Evolutionary conservation across 1,284 basidiomycete species (phyloP).

Genomic region (Rhizoctonia solani): DNA sequence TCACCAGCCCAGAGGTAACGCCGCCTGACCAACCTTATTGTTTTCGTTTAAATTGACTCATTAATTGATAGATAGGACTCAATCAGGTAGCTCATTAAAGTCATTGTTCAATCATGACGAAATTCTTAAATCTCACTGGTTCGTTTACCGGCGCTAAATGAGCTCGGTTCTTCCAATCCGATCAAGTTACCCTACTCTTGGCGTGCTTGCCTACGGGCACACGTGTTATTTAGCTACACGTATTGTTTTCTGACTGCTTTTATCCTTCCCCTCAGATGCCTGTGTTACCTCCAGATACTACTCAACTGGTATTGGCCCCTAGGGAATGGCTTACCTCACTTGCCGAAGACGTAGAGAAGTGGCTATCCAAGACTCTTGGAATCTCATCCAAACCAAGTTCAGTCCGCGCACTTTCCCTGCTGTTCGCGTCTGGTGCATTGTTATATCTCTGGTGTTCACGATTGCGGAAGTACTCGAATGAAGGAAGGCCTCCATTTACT

Average conservation of each 20-base stretch:
- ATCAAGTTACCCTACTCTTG: neutral
- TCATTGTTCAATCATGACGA: neutral
- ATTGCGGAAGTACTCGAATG: neutral
- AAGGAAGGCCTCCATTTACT: constrained; percentile 24
- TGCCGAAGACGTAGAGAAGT: neutral
- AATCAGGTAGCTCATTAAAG: too few species aligned
- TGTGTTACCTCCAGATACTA: neutral
- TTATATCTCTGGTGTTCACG: constrained; percentile 9
- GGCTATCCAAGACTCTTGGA: neutral
- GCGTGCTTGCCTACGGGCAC: too few species aligned
- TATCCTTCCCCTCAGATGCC: neutral
- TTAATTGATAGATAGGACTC: too few species aligned
- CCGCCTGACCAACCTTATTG: too few species aligned
- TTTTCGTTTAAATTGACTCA: too few species aligned
- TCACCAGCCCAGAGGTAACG: too few species aligned
- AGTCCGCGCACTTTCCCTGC: neutral
- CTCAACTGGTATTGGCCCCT: neutral
- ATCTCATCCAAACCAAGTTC: neutral
- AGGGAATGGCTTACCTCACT: neutral
- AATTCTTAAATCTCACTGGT: neutral
- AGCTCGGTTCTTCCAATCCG: neutral
- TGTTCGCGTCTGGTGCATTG: constrained; percentile 15
- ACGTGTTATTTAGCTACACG: too few species aligned
- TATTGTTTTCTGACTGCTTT: neutral
- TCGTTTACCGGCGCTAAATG: neutral